A percentile compares a stretch with the other conserved stretches of the same genome.
Conservation (phyloP, 2,329 filamentous ascomycete genomes). For the Paramyrothecium roridum region DNA sequence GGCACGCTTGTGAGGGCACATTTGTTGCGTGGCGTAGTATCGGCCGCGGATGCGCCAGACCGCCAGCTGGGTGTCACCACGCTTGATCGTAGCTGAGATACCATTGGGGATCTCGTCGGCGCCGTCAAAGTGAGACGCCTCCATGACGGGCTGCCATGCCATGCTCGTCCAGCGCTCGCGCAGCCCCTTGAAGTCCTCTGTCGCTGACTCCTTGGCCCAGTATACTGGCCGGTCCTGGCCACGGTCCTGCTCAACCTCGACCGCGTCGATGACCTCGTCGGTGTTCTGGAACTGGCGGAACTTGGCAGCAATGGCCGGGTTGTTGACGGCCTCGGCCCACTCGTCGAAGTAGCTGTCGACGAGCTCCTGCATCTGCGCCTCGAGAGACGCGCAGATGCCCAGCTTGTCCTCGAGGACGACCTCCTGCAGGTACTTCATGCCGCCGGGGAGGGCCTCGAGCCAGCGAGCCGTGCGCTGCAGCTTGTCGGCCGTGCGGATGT, state of each 20-base stretch:
- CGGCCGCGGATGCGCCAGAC: slow-evolving; percentile 78
- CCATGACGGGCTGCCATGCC: slow-evolving; percentile 77
- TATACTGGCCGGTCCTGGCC: slow-evolving; percentile 70
- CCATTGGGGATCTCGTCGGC: slow-evolving; percentile 65
- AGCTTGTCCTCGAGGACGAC: slow-evolving; percentile 84
- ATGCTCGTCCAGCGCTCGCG: slow-evolving; percentile 56
- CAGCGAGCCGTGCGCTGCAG: slow-evolving; percentile 85
- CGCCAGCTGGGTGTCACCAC: slow-evolving; percentile 84
- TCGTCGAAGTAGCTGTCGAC: slow-evolving; percentile 86
- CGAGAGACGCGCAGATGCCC: slow-evolving; percentile 78
- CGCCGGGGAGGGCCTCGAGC: slow-evolving; percentile 81
- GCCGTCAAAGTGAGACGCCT: slow-evolving; percentile 64
- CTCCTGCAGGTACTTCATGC: slow-evolving; percentile 76
- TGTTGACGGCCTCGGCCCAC: slow-evolving; percentile 78
- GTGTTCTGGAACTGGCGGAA: slow-evolving; percentile 89
- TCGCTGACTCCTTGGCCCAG: slow-evolving; percentile 69
- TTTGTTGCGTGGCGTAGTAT: slow-evolving; percentile 86
- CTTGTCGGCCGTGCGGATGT: slow-evolving; percentile 88
- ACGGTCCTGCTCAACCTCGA: slow-evolving; percentile 71
- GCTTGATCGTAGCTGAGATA: slow-evolving; percentile 74
- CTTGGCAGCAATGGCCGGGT: slow-evolving; percentile 62
- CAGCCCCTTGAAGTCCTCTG: slow-evolving; percentile 69
- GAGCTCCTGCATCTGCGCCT: slow-evolving; percentile 83
- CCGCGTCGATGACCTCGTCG: slow-evolving; percentile 61
- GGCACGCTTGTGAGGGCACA: slow-evolving; percentile 90